Evolutionary conservation across 805 yeast species (phyloP), one percentile per base, ranked within the genome.

Genomic region (Myxozyma vanderwaltii): DNA sequence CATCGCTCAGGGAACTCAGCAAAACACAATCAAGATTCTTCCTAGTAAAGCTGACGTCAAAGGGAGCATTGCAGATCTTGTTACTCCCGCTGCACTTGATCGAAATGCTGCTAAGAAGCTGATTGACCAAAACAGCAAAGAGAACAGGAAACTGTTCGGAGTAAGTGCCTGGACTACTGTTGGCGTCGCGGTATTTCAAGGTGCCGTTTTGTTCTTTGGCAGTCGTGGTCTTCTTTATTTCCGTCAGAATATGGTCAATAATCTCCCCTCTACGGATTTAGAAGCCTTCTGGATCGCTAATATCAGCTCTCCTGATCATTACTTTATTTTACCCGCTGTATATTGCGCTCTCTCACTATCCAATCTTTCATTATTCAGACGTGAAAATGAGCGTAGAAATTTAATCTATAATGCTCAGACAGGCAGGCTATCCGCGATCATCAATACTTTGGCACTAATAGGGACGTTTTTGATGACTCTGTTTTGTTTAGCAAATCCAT

Each of bases 391-490:
- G 4, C 46, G 46, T 8, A 27, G 15, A 10, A 13, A 19, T 10
- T 33, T n/a, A n/a, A n/a, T 36, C 2, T 51, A 44, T 45, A 26
- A 44, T 17, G 51, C 51, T 39, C 26, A 47, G 4, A 12, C 29
- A 13, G 23, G 39, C 21, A 21, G 38, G n/a, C 6, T 33, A 3
- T 21, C 47, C 31, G 2, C 54, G 13, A 1, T 61, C 1, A 19
- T 61, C 27, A n/a, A 15, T 10, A 29, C 21, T 2, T 10, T 54
- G 21, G 36, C 95, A 1, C n/a, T 78, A 97, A 67, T 77, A 89
- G 63, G 84, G 92, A 23, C 83, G 88, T 53, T 83, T 91, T 83
- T 89, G 64, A 77, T 92, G 73, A 89, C 90, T 86, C 91, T 90
- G 4, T 77, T 91, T 19, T 79, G 96, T 0, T 82, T 91, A 41